Percentiles rank a stretch among this genome's conserved stretches.
phyloP scores from a whole-genome alignment of 306 rosid species.

The Mucuna pruriens region DNA sequence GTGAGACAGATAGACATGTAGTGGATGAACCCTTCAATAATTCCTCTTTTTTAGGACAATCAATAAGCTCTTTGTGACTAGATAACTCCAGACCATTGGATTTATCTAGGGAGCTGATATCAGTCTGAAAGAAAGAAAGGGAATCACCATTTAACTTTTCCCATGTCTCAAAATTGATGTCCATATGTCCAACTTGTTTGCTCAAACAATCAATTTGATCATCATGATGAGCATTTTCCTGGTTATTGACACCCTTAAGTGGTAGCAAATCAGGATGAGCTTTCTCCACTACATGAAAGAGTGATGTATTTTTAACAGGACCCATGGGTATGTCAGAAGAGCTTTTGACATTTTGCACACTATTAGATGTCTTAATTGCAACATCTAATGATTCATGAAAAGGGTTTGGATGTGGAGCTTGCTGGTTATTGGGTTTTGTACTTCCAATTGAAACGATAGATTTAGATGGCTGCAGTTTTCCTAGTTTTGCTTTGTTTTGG shows the following conservation, averaged over 20 bases:
- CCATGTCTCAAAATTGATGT: slow-evolving; percentile 41
- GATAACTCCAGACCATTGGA: slow-evolving; percentile 34
- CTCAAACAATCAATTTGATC: slow-evolving; percentile 55
- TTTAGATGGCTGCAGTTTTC: slow-evolving; percentile 62
- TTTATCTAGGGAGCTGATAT: slow-evolving; percentile 44
- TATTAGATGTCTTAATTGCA: slow-evolving; percentile 38
- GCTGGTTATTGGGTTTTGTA: slow-evolving; percentile 43
- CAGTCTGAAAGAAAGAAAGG: slow-evolving; percentile 40
- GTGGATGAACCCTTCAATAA: slow-evolving; percentile 13
- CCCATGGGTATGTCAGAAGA: slow-evolving; percentile 33
- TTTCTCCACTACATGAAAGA: background rate
- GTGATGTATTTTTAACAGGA: slow-evolving; percentile 31
- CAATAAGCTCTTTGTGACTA: slow-evolving; percentile 34
- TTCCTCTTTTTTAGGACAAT: slow-evolving; percentile 34
- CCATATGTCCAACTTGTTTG: slow-evolving; percentile 54
- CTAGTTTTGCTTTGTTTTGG: slow-evolving; percentile 55
- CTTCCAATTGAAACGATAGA: slow-evolving; percentile 35
- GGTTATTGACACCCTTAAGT: slow-evolving; percentile 32
- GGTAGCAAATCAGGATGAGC: slow-evolving; percentile 37
- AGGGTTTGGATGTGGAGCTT: slow-evolving; percentile 40
- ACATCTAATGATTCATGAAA: slow-evolving; percentile 48
- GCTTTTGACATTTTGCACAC: slow-evolving; percentile 43
- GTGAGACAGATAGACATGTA: slow-evolving; percentile 27
- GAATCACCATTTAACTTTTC: slow-evolving; percentile 34
- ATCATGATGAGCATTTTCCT: slow-evolving; percentile 42